Percentiles rank a stretch among this genome's conserved stretches.
Evolutionary conservation across 83 land plant species (phyloP).

Genomic region (Diphasiastrum complanatum): DNA sequence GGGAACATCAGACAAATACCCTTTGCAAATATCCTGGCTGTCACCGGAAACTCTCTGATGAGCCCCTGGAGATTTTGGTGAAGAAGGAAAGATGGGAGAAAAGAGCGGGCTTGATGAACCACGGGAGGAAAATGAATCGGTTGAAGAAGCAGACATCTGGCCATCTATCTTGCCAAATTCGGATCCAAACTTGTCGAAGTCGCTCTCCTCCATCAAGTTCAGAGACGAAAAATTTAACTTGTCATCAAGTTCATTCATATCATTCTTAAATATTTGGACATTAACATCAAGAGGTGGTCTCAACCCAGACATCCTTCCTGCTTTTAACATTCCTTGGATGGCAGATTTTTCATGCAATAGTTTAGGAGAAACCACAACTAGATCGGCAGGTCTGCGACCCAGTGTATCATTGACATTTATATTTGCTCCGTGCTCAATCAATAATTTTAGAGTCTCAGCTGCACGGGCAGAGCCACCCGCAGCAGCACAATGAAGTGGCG

Average conservation of each 20-base stretch:
- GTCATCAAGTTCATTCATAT: no score
- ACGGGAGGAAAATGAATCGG: background rate
- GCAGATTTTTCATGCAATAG: background rate
- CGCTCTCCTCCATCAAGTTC: background rate
- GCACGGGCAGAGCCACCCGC: background rate
- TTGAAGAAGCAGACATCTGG: background rate
- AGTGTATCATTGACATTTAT: background rate
- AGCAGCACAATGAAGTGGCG: background rate
- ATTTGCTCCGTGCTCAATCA: conserved; percentile 16
- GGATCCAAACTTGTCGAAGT: background rate
- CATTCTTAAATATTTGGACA: no score
- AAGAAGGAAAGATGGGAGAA: conserved; percentile 6
- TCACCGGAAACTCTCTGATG: background rate
- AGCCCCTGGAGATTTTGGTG: conserved; percentile 1
- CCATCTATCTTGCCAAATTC: background rate
- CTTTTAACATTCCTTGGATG: conserved; percentile 1
- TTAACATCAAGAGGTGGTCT: background rate
- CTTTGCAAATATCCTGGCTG: conserved; percentile 3
- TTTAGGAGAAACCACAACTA: background rate
- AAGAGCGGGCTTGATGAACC: conserved; percentile 9
- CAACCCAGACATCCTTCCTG: background rate
- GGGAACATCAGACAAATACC: conserved; percentile 12
- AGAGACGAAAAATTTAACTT: no score
- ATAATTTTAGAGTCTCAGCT: background rate
- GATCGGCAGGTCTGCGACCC: conserved; percentile 17